These are phyloP conservation scores for Kodamaea arcana DNA, from an alignment of 1,139 yeast species.

Conservation along the genomic window DNA sequence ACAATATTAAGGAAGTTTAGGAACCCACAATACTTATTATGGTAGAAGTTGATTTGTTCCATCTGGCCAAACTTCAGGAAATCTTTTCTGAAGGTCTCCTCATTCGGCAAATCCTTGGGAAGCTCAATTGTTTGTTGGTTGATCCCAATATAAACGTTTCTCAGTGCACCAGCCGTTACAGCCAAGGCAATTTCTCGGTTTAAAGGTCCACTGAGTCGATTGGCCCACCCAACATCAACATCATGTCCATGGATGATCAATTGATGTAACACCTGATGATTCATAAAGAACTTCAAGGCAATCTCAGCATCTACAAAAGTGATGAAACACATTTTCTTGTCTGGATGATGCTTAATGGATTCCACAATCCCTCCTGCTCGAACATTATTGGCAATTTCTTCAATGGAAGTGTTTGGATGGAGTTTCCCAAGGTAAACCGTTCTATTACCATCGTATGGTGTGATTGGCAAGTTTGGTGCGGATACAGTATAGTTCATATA, in stretches of 20 bases:
- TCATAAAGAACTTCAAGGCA: slow-evolving; percentile 40
- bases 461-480: background rate
- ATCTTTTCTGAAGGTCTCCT: slow-evolving; percentile 28
- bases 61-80: slow-evolving; percentile 38
- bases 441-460: slow-evolving; percentile 28
- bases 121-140: slow-evolving; percentile 5
- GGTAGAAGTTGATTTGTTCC: slow-evolving; percentile 46
- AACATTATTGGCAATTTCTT: slow-evolving; percentile 47
- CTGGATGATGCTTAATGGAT: slow-evolving; percentile 33
- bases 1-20: slow-evolving; percentile 39
- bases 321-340: slow-evolving; percentile 40
- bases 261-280: slow-evolving; percentile 45
- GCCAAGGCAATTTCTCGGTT: slow-evolving; percentile 38
- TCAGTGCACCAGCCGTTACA: slow-evolving; percentile 47
- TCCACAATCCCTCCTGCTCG: slow-evolving; percentile 49
- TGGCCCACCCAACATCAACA: slow-evolving; percentile 46
- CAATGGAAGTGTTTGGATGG: slow-evolving; percentile 43
- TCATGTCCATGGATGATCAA: slow-evolving; percentile 45
- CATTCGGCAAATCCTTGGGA: slow-evolving; percentile 23
- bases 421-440: slow-evolving; percentile 44
- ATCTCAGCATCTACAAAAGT: slow-evolving; percentile 42
- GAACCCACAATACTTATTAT: slow-evolving; percentile 45
- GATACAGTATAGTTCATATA: background rate
- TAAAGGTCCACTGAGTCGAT: slow-evolving; percentile 40
- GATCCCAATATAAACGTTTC: slow-evolving; percentile 46